Base-by-base conservation (phyloP, 2,329 filamentous ascomycete genomes). In the Ophiostoma populinum region DNA sequence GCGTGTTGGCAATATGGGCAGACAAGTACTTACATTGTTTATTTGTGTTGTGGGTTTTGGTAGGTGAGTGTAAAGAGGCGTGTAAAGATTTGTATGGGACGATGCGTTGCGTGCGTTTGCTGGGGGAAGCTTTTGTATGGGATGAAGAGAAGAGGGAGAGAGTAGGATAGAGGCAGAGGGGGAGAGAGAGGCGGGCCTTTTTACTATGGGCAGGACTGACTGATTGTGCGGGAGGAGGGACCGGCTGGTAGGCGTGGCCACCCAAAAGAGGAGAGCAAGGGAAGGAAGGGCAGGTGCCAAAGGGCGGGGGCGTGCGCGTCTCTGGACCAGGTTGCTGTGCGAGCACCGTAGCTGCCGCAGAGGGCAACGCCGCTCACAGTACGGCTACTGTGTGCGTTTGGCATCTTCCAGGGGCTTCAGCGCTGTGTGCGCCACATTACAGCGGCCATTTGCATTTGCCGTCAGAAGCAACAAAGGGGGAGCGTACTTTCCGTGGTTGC, bases 151-250 rank as follows among this genome's bases (percentile, higher is more conserved):
- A 58, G 52, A 56, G 56, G 58, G 18, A 35, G 24, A 13, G 12
- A 26, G 50, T 45, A 41, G 57, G 59, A 60, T 59, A 55, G 63
- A 62, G 65, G 64, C 62, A 62, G 62, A 61, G 61, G 58, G 62
- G 61, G 64, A 55, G 58, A 58, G 35, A 57, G 57, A 57, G 58
- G 59, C 59, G 61, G 36, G 36, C 64, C 65, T 70, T 73, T 72
- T 72, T 70, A 71, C 66, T 69, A 65, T 66, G 66, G 61, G 49
- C n/a, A n/a, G n/a, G n/a, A n/a, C 55, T 24, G 63, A 63, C 62
- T 70, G 66, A 70, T 71, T 70, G 65, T 46, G 62, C 52, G 56
- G 51, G 52, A 46, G 49, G 29, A 32, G 8, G 32, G 25, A 27
- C 15, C 24, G 34, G 30, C 38, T 24, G 40, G 25, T 32, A 18